Conservation (phyloP, 2,329 filamentous ascomycete species). For the Paraphaeosphaeria sporulosa region DNA sequence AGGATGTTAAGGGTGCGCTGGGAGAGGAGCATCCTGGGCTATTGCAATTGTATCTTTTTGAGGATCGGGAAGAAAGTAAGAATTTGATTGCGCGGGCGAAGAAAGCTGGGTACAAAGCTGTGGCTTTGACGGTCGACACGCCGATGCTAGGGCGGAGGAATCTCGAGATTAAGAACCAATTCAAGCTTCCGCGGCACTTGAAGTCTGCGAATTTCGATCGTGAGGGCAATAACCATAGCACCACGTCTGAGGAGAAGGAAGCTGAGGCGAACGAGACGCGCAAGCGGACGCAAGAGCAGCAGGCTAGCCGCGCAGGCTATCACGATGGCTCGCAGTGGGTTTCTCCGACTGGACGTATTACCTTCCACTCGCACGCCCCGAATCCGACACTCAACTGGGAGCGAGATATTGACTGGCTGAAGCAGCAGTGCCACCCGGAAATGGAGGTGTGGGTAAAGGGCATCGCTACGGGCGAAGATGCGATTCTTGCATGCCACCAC, state of each 20-base stretch:
- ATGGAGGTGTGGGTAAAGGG: constrained; percentile 54
- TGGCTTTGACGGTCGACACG: constrained; percentile 36
- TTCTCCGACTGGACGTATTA: constrained; percentile 4
- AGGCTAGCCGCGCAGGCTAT: neutral
- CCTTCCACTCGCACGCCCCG: constrained; percentile 3
- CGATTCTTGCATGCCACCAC: constrained; percentile 50
- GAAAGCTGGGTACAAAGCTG: constrained; percentile 34
- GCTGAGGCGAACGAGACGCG: neutral
- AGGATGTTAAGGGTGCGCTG: constrained; percentile 60
- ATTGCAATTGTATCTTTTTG: constrained; percentile 54
- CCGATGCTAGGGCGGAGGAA: constrained; percentile 32
- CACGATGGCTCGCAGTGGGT: constrained; percentile 3
- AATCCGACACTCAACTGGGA: constrained; percentile 28
- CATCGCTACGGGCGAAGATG: constrained; percentile 52
- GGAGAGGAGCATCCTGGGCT: constrained; percentile 38
- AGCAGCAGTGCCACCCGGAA: constrained; percentile 27
- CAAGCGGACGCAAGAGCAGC: constrained; percentile 13
- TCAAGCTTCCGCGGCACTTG: constrained; percentile 32
- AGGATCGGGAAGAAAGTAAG: constrained; percentile 28
- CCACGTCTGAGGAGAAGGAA: neutral
- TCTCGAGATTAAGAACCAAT: constrained; percentile 37
- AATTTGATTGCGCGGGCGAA: constrained; percentile 35
- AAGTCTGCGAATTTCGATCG: constrained; percentile 29
- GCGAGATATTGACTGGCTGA: constrained; percentile 24
- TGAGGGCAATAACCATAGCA: neutral